Evolutionary conservation across 225 moss, liverwort and hornwort genomes (phyloP).

Genomic region (Climacium dendroides): DNA sequence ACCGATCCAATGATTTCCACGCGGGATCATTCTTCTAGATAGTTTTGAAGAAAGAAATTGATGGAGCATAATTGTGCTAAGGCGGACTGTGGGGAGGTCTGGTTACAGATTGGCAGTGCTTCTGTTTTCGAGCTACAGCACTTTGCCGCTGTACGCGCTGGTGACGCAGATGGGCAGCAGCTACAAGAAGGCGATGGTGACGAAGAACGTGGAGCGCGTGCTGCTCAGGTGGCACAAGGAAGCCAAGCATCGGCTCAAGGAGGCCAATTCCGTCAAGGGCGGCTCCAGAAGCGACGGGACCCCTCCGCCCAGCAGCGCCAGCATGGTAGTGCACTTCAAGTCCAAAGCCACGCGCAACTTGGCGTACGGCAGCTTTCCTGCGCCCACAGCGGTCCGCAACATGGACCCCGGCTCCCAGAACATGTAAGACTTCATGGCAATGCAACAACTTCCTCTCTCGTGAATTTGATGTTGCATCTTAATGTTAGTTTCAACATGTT

Average conservation of each 20-base stretch:
- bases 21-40: neutral
- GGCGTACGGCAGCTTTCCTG: neutral
- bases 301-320: constrained; percentile 5
- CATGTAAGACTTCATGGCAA: neutral
- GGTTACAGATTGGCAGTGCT: constrained; percentile 3
- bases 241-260: constrained; percentile 12
- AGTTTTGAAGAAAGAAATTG: neutral
- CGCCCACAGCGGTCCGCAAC: neutral
- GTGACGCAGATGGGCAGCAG: constrained; percentile 95
- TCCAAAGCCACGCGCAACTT: neutral
- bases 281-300: neutral
- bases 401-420: neutral
- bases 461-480: neutral
- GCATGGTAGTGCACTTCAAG: constrained; percentile 35
- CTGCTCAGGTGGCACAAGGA: constrained; percentile 32
- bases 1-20: neutral
- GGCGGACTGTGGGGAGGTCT: neutral
- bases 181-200: constrained; percentile 67
- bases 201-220: constrained; percentile 29
- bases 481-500: neutral
- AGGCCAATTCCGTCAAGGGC: neutral
- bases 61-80: neutral
- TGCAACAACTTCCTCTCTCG: neutral
- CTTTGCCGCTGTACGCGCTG: constrained; percentile 78
- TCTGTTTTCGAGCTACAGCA: constrained; percentile 47